phyloP scores from a whole-genome alignment of 345 rosid species.

The Brassica incana region DNA sequence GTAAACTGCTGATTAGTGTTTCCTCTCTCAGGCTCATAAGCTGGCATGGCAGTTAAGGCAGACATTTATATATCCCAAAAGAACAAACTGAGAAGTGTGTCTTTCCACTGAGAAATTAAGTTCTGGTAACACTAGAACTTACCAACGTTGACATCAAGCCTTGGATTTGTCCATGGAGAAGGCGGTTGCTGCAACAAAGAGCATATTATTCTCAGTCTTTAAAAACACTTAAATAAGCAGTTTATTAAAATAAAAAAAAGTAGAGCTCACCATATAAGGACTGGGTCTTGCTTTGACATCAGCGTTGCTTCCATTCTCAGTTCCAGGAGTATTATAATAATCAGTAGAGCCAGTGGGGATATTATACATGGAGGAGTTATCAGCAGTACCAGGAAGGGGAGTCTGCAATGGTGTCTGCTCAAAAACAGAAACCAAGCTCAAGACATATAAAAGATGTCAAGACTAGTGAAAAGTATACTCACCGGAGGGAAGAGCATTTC shows the following conservation, averaged over 20 bases:
- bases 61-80: constrained; percentile 16
- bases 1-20: constrained; percentile 67
- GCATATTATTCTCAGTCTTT: neutral
- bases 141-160: constrained; percentile 98
- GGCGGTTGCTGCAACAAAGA: constrained; percentile 68
- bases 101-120: neutral
- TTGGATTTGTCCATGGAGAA: constrained; percentile 81
- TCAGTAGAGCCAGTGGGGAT: constrained; percentile 87
- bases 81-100: constrained; percentile 21
- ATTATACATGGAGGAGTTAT: constrained; percentile 80
- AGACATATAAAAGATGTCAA: neutral
- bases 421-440: neutral
- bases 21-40: constrained; percentile 89
- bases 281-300: constrained; percentile 82
- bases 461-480: neutral
- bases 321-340: constrained; percentile 76
- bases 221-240: neutral
- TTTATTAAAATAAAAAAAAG: neutral
- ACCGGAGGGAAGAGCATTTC: constrained; percentile 96
- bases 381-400: constrained; percentile 69
- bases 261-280: constrained; percentile 64
- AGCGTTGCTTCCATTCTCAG: constrained; percentile 56
- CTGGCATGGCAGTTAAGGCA: constrained; percentile 42
- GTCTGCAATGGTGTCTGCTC: constrained; percentile 87
- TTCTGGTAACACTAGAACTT: constrained; percentile 42